Base-by-base conservation (phyloP, 352 stramenopile genomes). In the Aphanomyces astaci region DNA sequence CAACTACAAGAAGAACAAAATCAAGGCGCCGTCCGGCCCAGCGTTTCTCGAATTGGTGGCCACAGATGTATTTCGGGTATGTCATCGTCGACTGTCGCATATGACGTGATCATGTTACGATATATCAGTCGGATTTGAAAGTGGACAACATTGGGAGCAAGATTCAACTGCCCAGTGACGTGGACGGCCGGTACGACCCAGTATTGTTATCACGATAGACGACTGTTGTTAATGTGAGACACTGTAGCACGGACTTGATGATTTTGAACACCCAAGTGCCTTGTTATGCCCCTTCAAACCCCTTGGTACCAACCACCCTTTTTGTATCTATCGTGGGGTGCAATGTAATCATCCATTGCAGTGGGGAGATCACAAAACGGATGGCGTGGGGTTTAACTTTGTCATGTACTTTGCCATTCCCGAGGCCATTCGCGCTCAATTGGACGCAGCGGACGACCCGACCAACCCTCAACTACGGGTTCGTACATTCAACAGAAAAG, bases 191-290 rank as follows among this genome's bases (percentile, higher is more conserved):
- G 51, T 59, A 59, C 51, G 25, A 28, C 15, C 9, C 48, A 17
- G 15, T 0, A 13, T 22, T 24, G 19, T 22, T 55, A 10, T 7
- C 25, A 28, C 48, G 1, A 13, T 55, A n/a, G n/a, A n/a, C n/a
- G n/a, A n/a, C n/a, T 17, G 39, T 55, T 7, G 0, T 30, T 55
- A 1, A 3, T 25, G 17, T 54, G 27, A 15, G 52, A 13, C 10
- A 13, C 30, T 2, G 1, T 36, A 57, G 81, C 73, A 40, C 65
- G n/a, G 84, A 93, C 53, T 66, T 93, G 11, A 82, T 93, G 54
- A 82, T 93, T 24, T 78, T 93, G n/a, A 93, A 91, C 64, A 91
- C 81, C 45, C 84, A 93, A 76, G 82, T 93, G 24, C 84, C 84
- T n/a, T 87, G 78, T 40, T 93, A 93, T 40, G 77, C 88, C 40